These are phyloP conservation scores for Candida vartiovaarae DNA, from an alignment of 805 yeast genomes.

Conservation along the genomic window DNA sequence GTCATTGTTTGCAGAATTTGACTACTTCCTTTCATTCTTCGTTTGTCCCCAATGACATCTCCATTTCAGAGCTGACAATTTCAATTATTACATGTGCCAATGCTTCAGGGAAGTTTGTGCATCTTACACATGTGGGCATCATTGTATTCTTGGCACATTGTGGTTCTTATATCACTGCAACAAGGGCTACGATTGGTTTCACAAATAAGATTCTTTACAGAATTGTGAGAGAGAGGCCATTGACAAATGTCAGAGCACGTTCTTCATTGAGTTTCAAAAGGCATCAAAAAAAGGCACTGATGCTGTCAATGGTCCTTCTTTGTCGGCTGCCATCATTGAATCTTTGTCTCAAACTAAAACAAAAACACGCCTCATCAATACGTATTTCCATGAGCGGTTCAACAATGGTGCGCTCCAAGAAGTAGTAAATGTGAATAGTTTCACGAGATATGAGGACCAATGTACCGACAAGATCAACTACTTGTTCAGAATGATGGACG, in stretches of 20 bases:
- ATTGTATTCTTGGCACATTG: slow-evolving; percentile 44
- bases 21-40: slow-evolving; percentile 31
- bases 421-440: slow-evolving; percentile 16
- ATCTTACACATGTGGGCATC: slow-evolving; percentile 40
- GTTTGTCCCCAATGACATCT: slow-evolving; percentile 38
- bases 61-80: slow-evolving; percentile 20
- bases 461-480: slow-evolving; percentile 20
- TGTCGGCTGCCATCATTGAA: slow-evolving; percentile 33
- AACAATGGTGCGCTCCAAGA: slow-evolving; percentile 18
- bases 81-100: slow-evolving; percentile 43
- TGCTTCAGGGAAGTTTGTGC: slow-evolving; percentile 47
- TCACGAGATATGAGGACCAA: slow-evolving; percentile 2
- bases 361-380: slow-evolving; percentile 29
- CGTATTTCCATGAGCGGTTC: slow-evolving; percentile 39
- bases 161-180: slow-evolving; percentile 50
- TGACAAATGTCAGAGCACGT: slow-evolving; percentile 38
- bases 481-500: slow-evolving; percentile 28
- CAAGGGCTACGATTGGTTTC: slow-evolving; percentile 36
- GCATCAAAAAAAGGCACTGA: slow-evolving; percentile 45
- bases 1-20: slow-evolving; percentile 28
- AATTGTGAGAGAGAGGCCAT: slow-evolving; percentile 35
- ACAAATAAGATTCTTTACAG: slow-evolving; percentile 42
- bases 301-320: slow-evolving; percentile 36
- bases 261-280: slow-evolving; percentile 41
- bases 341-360: slow-evolving; percentile 8